phyloP scores from a whole-genome alignment of 306 rosid species.

The Dicorynia guianensis region DNA sequence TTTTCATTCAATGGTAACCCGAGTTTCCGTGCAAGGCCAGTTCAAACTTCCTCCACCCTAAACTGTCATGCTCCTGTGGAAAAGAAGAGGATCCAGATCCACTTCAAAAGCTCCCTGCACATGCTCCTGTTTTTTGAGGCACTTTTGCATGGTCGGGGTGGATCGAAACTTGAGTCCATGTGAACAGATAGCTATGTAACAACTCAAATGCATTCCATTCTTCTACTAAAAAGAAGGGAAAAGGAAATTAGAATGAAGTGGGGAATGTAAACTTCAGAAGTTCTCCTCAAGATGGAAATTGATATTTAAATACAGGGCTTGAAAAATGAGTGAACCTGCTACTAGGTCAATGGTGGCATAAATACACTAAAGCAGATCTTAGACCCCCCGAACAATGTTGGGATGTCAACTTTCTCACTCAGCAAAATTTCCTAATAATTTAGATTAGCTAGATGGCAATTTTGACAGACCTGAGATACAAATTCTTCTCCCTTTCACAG shows the following conservation, averaged over 20 bases:
- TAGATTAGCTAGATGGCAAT: slow-evolving; percentile 9
- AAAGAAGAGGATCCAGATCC: no score
- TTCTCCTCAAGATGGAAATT: slow-evolving; percentile 8
- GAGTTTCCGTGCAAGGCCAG: no score
- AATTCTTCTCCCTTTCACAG: neutral
- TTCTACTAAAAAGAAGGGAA: no score
- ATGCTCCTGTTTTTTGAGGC: no score
- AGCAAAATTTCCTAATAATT: slow-evolving; percentile 39
- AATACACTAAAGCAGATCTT: slow-evolving; percentile 7
- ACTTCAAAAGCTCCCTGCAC: no score
- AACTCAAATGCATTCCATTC: no score
- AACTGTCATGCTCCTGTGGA: no score
- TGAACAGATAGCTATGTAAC: no score
- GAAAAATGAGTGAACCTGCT: slow-evolving; percentile 16
- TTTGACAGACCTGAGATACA: neutral
- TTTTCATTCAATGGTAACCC: no score
- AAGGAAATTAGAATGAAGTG: slow-evolving; percentile 9
- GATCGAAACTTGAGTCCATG: no score
- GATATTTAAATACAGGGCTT: neutral
- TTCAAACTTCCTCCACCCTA: no score
- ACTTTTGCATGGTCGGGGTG: no score
- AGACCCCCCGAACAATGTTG: slow-evolving; percentile 5
- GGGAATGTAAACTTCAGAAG: slow-evolving; percentile 11
- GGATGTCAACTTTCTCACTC: slow-evolving; percentile 15
- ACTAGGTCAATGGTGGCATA: neutral